These are phyloP conservation scores for Purpureocillium takamizusanense DNA, from an alignment of 2,329 filamentous ascomycete species.

Conservation along the genomic window DNA sequence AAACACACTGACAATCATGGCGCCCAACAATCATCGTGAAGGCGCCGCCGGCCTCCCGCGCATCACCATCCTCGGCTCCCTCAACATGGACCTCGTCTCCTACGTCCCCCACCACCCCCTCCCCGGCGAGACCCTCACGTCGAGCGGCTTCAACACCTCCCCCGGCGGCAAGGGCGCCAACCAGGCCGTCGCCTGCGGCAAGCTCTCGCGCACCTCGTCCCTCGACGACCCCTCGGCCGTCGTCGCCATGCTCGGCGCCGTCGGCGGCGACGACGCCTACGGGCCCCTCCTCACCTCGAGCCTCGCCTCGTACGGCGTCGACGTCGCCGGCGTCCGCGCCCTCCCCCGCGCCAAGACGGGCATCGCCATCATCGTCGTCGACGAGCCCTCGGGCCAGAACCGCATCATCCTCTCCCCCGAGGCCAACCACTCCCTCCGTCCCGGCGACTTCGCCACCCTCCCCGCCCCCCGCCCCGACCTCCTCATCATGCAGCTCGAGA, in stretches of 20 bases:
- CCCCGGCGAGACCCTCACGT: constrained; percentile 80
- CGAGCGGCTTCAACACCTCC: constrained; percentile 67
- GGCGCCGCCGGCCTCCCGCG: constrained; percentile 20
- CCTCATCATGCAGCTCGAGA: constrained; percentile 71
- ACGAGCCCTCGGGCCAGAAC: constrained; percentile 64
- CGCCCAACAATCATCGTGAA: background rate
- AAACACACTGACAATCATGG: background rate
- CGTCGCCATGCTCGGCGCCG: constrained; percentile 66
- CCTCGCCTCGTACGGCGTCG: constrained; percentile 53
- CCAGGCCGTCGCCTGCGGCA: constrained; percentile 82
- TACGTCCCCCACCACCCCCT: constrained; percentile 75
- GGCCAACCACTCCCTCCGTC: constrained; percentile 49
- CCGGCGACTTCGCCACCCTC: constrained; percentile 23
- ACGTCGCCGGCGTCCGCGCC: constrained; percentile 42
- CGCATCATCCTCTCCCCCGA: constrained; percentile 66
- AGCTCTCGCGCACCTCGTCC: constrained; percentile 54
- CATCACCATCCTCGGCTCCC: constrained; percentile 82
- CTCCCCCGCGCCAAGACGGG: constrained; percentile 47
- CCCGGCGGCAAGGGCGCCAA: constrained; percentile 93
- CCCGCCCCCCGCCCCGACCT: constrained; percentile 43
- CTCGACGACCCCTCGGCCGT: constrained; percentile 23
- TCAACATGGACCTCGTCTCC: constrained; percentile 91
- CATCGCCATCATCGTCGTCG: constrained; percentile 67
- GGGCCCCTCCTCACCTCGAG: constrained; percentile 48
- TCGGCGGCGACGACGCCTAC: constrained; percentile 64